A percentile compares a stretch with the other conserved stretches of the same genome.
These are phyloP conservation scores for Penicillium sp. DNA, from an alignment of 2,329 filamentous ascomycete genomes.

Conservation along the genomic window DNA sequence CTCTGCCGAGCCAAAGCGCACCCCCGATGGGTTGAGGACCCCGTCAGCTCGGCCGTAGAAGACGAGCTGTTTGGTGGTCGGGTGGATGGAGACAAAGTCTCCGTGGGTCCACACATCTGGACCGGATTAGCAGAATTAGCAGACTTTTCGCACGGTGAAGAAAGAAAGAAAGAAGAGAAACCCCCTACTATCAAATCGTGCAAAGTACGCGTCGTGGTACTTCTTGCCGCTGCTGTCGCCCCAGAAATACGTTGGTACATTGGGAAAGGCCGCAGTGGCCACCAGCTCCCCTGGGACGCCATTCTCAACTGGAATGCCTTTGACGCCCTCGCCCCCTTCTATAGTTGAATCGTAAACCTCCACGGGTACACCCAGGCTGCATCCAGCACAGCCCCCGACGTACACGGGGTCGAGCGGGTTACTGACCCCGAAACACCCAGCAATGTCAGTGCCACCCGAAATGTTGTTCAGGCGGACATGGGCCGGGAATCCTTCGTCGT, in stretches of 20 bases:
- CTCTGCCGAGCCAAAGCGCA: conserved; percentile 76
- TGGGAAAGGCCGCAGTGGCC: conserved; percentile 68
- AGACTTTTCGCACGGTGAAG: no score
- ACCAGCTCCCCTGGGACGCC: conserved; percentile 76
- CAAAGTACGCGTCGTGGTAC: conserved; percentile 44
- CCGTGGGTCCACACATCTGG: conserved; percentile 73
- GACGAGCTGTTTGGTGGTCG: conserved; percentile 56
- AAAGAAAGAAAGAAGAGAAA: background rate
- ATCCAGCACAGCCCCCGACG: conserved; percentile 54
- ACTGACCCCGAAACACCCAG: conserved; percentile 39
- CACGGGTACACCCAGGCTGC: conserved; percentile 53
- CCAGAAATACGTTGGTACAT: conserved; percentile 67
- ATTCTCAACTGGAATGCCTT: conserved; percentile 52
- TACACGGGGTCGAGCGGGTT: conserved; percentile 68
- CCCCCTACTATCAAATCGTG: conserved; percentile 18
- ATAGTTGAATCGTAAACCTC: conserved; percentile 56
- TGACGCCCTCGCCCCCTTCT: conserved; percentile 31
- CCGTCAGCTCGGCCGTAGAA: conserved; percentile 57
- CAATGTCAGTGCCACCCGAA: conserved; percentile 34
- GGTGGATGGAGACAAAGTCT: conserved; percentile 72
- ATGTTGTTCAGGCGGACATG: conserved; percentile 57
- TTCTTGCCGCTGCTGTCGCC: conserved; percentile 50
- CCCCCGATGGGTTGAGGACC: conserved; percentile 74
- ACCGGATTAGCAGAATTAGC: no score
- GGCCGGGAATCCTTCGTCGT: conserved; percentile 67